Evolutionary conservation across 805 yeast species (phyloP).

Genomic region (Candida yuanshanica): DNA sequence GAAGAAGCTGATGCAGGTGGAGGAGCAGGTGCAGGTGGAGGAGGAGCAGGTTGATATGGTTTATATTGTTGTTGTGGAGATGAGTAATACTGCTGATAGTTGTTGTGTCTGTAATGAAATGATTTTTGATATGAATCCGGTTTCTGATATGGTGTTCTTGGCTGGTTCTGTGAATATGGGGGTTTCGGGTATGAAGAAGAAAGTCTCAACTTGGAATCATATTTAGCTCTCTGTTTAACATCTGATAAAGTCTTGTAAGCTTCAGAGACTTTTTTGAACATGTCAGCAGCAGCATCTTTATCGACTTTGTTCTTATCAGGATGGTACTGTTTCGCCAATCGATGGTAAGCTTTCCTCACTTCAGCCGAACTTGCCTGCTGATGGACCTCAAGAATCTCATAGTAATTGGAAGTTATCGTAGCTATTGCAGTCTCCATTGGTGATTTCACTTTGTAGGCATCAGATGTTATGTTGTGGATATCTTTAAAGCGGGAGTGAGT

Average conservation of each 20-base stretch:
- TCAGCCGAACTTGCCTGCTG: slow-evolving; percentile 19
- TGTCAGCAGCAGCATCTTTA: slow-evolving; percentile 19
- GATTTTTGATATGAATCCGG: too few relatives aligned
- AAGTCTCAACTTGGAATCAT: slow-evolving; percentile 18
- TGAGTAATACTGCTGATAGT: not conserved
- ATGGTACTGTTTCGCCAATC: slow-evolving; percentile 35
- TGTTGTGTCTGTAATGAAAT: too few relatives aligned
- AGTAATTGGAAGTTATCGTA: slow-evolving; percentile 13
- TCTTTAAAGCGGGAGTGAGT: not conserved
- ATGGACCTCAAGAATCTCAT: slow-evolving; percentile 25
- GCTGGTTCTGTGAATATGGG: too few relatives aligned
- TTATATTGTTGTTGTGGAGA: not conserved
- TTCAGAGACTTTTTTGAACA: slow-evolving; percentile 27
- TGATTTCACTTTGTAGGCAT: not conserved
- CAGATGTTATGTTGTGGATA: not conserved
- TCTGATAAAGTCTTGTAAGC: slow-evolving; percentile 30
- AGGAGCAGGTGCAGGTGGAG: too few relatives aligned
- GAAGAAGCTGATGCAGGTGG: not conserved
- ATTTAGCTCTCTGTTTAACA: slow-evolving; percentile 20
- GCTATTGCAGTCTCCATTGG: not conserved
- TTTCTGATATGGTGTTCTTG: not conserved
- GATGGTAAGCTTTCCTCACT: slow-evolving; percentile 34
- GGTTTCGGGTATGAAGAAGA: not conserved
- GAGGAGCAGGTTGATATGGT: not conserved
- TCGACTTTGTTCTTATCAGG: slow-evolving; percentile 36